Conservation (phyloP, 2,329 filamentous ascomycete genomes). For the Alternaria incomplexa region DNA sequence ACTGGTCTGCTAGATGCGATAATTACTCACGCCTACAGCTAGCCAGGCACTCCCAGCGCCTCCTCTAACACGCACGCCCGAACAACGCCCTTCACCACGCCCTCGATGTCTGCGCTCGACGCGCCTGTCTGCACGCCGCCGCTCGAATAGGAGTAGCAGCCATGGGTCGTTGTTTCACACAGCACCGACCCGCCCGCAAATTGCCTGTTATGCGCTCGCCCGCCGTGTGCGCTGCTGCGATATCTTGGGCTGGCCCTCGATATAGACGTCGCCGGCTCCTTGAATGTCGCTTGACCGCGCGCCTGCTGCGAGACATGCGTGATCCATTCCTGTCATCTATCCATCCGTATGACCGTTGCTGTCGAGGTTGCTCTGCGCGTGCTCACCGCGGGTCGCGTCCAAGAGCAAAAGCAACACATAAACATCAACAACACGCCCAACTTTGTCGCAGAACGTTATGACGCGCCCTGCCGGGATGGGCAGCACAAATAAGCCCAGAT, state of each 20-base stretch:
- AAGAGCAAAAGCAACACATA: not conserved
- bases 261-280: not conserved
- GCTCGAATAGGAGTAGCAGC: slow-evolving; percentile 4
- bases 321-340: not conserved
- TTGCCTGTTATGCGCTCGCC: slow-evolving; percentile 34
- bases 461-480: not conserved
- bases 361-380: not conserved
- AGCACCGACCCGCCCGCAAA: slow-evolving; percentile 32
- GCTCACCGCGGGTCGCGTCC: not conserved
- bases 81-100: not conserved
- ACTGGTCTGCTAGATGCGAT: not conserved
- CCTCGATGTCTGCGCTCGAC: not conserved
- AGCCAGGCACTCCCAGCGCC: slow-evolving; percentile 15
- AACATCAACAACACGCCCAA: not conserved
- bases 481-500: not conserved
- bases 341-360: not conserved
- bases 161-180: slow-evolving; percentile 32
- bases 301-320: not conserved
- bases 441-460: not conserved
- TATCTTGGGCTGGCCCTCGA: not conserved
- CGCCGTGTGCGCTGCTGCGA: not conserved
- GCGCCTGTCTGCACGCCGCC: not conserved
- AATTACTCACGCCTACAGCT: slow-evolving; percentile 10
- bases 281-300: slow-evolving; percentile 2
- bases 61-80: not conserved